These are phyloP conservation scores for Scedosporium minutisporum DNA, from an alignment of 2,329 filamentous ascomycete genomes.

Conservation along the genomic window DNA sequence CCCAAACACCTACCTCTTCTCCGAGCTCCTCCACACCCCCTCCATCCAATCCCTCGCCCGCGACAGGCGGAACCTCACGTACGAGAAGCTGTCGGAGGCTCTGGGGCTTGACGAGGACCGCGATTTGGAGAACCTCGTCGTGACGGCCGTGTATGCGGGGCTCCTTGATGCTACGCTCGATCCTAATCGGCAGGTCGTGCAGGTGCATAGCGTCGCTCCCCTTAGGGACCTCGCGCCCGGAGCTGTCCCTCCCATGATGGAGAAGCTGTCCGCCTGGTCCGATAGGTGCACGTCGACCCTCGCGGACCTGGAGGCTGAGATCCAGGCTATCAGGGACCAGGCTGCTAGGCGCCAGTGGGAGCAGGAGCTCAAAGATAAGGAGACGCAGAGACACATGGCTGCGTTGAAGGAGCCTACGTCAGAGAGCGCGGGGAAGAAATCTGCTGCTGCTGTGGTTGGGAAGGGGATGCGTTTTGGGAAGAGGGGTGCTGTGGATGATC, in stretches of 20 bases:
- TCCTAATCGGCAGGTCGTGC: constrained; percentile 62
- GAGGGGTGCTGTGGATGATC: constrained; percentile 13
- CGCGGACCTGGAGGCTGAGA: constrained; percentile 64
- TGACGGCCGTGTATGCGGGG: constrained; percentile 76
- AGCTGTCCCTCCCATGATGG: constrained; percentile 58
- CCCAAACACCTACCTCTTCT: constrained; percentile 84
- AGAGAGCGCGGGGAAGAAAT: background rate
- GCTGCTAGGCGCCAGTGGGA: constrained; percentile 44
- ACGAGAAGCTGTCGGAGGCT: constrained; percentile 54
- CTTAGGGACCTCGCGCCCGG: constrained; percentile 76
- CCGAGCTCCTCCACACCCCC: constrained; percentile 76
- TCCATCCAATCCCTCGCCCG: constrained; percentile 71
- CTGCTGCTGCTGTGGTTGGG: background rate
- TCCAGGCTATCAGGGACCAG: constrained; percentile 51
- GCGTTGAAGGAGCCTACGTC: background rate
- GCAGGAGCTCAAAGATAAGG: constrained; percentile 28
- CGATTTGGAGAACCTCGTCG: constrained; percentile 78
- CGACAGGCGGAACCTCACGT: constrained; percentile 59
- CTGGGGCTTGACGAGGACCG: constrained; percentile 58
- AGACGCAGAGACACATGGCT: constrained; percentile 38
- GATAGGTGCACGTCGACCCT: constrained; percentile 68
- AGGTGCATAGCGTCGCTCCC: constrained; percentile 71
- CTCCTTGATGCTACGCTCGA: constrained; percentile 78
- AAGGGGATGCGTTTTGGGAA: constrained; percentile 1
- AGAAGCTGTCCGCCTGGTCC: constrained; percentile 64